Conservation (phyloP, 257 asterid species). For the Nicotiana benthamiana region DNA sequence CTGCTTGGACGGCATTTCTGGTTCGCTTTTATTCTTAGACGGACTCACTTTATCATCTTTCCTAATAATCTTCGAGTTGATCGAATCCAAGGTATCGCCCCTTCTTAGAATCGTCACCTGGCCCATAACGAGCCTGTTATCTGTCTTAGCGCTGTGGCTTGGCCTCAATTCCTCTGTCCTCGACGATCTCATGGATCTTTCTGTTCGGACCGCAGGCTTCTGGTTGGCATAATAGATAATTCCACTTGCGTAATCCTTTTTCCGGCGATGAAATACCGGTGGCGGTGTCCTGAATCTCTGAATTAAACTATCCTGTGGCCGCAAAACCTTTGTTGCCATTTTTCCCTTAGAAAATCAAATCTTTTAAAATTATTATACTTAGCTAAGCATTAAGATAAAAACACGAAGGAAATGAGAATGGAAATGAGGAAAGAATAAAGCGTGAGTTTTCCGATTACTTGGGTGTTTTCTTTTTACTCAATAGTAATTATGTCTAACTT, state of each 20-base stretch:
- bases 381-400: no score
- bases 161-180: not conserved
- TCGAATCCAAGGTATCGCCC: constrained; percentile 39
- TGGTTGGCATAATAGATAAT: not conserved
- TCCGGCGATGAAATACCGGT: constrained; percentile 13
- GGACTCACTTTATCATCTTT: not conserved
- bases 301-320: constrained; percentile 28
- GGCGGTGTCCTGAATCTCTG: not conserved
- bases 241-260: not conserved
- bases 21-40: constrained; percentile 15
- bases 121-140: not conserved
- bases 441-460: no score
- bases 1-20: constrained; percentile 33
- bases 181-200: constrained; percentile 9
- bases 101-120: constrained; percentile 13
- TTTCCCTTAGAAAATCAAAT: not conserved
- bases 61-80: not conserved
- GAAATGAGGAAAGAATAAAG: no score
- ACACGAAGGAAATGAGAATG: no score
- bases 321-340: constrained; percentile 38
- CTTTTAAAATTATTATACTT: not conserved
- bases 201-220: constrained; percentile 10
- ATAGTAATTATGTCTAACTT: no score
- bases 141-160: not conserved
- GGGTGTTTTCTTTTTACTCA: no score